Evolutionary conservation across 2,329 filamentous ascomycete genomes (phyloP).

Genomic region (Aspergillus novoparasiticus): DNA sequence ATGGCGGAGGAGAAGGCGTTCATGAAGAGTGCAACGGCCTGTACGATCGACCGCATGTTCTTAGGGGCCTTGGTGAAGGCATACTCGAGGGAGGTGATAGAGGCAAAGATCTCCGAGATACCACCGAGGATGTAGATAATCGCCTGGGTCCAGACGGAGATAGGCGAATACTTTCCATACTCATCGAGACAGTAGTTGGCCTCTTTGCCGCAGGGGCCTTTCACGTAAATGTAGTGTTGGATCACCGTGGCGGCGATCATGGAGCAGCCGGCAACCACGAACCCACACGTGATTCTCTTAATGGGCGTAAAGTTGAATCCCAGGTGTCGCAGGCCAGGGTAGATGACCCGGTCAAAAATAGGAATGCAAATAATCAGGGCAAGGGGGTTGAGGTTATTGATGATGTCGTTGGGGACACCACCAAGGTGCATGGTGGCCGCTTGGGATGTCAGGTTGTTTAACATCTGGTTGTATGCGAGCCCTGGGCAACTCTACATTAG

Average conservation of each 20-base stretch:
- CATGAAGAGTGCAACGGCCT: conserved; percentile 70
- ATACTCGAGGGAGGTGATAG: conserved; percentile 69
- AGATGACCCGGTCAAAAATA: conserved; percentile 56
- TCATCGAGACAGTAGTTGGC: conserved; percentile 54
- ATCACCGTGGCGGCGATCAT: conserved; percentile 56
- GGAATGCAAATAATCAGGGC: conserved; percentile 58
- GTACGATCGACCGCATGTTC: conserved; percentile 79
- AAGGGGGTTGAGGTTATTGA: conserved; percentile 58
- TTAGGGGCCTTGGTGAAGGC: conserved; percentile 76
- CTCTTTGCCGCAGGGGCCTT: conserved; percentile 61
- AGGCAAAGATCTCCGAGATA: conserved; percentile 61
- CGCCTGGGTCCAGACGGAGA: conserved; percentile 65
- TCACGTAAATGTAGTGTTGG: conserved; percentile 60
- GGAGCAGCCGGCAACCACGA: conserved; percentile 49
- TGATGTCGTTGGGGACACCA: conserved; percentile 59
- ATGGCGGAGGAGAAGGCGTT: conserved; percentile 69
- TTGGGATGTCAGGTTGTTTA: conserved; percentile 58
- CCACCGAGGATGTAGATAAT: conserved; percentile 56
- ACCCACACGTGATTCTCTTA: conserved; percentile 56
- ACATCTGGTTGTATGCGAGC: conserved; percentile 58
- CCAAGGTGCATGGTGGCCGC: conserved; percentile 56
- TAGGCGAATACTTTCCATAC: conserved; percentile 51
- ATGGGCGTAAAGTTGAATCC: conserved; percentile 56
- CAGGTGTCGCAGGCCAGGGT: conserved; percentile 51
- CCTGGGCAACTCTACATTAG: conserved; percentile 17